Conservation (phyloP, 768 basidiomycete species). For the Candolleomyces efflorescens region DNA sequence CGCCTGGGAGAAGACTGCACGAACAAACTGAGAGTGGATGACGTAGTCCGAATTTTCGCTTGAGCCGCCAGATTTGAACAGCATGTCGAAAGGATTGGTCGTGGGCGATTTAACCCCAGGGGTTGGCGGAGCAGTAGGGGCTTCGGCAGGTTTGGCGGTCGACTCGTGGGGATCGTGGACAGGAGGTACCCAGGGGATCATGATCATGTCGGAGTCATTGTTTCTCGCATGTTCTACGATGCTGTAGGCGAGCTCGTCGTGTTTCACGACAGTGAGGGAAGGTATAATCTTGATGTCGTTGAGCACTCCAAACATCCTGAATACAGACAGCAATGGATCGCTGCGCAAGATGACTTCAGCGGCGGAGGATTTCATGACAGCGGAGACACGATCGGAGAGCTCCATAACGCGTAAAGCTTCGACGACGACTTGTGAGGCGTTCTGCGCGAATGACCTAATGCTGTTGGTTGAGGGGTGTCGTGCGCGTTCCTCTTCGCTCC, state of each 20-base stretch:
- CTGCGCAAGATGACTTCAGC: slow-evolving; percentile 65
- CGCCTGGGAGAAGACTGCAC: slow-evolving; percentile 71
- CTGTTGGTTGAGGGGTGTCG: neutral
- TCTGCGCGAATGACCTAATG: slow-evolving; percentile 8
- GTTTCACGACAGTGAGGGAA: slow-evolving; percentile 68
- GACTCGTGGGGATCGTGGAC: slow-evolving; percentile 16
- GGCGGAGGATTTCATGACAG: slow-evolving; percentile 78
- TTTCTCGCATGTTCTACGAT: slow-evolving; percentile 65
- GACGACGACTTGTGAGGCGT: slow-evolving; percentile 32
- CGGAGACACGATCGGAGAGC: slow-evolving; percentile 78
- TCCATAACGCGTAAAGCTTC: slow-evolving; percentile 88
- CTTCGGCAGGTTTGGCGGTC: neutral
- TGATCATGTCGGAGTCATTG: slow-evolving; percentile 63
- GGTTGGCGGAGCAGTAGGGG: neutral
- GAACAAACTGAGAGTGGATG: slow-evolving; percentile 79
- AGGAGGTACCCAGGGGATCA: slow-evolving; percentile 77
- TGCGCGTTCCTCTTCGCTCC: neutral
- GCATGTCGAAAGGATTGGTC: slow-evolving; percentile 67
- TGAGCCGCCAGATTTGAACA: slow-evolving; percentile 41
- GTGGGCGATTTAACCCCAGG: slow-evolving; percentile 8
- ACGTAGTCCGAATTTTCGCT: slow-evolving; percentile 16
- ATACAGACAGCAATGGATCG: slow-evolving; percentile 71
- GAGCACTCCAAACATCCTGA: slow-evolving; percentile 72
- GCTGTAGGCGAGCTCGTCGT: slow-evolving; percentile 66
- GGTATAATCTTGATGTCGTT: slow-evolving; percentile 62